Percentiles rank a stretch among this genome's conserved stretches.
Conservation (phyloP, 495 filamentous ascomycete species). For the Penicillium canariense region DNA sequence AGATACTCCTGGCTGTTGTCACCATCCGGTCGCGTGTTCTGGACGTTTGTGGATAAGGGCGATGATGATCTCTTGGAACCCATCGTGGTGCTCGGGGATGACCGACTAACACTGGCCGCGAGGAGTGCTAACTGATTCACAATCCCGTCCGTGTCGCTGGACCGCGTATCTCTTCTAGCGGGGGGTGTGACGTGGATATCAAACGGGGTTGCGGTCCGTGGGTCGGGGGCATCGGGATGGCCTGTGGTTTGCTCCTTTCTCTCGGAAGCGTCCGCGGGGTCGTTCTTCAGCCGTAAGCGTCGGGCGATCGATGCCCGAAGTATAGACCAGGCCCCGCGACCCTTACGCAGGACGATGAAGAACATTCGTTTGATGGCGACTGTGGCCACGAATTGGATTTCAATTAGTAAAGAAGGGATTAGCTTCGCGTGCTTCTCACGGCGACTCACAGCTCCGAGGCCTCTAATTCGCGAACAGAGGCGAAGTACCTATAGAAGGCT, state of each 20-base stretch:
- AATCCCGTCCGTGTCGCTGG: slow-evolving; percentile 16
- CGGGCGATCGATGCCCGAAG: slow-evolving; percentile 8
- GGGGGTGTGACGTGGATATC: background rate
- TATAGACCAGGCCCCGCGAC: slow-evolving; percentile 2
- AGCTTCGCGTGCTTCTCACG: background rate
- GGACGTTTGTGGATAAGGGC: background rate
- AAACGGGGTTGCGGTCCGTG: background rate
- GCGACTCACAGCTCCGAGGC: background rate
- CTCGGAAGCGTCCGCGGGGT: background rate
- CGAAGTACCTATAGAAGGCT: background rate
- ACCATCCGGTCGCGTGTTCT: background rate
- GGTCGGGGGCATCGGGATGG: background rate
- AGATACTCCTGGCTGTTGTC: slow-evolving; percentile 1
- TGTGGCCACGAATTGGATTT: background rate
- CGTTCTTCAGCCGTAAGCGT: slow-evolving; percentile 1
- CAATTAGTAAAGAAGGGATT: background rate
- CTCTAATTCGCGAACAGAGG: background rate
- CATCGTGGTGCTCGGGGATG: background rate
- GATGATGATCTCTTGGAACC: slow-evolving; percentile 2
- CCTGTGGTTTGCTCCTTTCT: background rate
- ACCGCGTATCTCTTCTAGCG: background rate
- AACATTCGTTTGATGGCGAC: slow-evolving; percentile 8
- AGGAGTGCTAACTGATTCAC: slow-evolving; percentile 17
- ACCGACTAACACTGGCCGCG: slow-evolving; percentile 14
- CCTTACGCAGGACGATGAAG: slow-evolving; percentile 6